Percentiles rank a stretch among this genome's conserved stretches.
Conservation (phyloP, 2,329 filamentous ascomycete genomes). For the Colletotrichum echinochloae region DNA sequence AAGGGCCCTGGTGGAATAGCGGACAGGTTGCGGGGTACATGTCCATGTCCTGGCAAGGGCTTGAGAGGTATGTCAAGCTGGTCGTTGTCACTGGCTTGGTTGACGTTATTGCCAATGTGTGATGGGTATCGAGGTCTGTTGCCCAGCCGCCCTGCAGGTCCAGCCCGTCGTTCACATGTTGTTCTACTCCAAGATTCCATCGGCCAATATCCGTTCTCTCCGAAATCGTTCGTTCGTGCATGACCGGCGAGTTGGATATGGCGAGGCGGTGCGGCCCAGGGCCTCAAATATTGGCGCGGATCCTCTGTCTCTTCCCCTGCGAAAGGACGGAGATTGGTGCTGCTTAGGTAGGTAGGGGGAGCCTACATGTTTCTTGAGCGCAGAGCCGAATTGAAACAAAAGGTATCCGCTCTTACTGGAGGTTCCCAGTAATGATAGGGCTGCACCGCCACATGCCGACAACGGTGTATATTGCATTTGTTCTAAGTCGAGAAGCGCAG, state of each 20-base stretch:
- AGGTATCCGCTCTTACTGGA: background rate
- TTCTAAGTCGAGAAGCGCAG: conserved; percentile 28
- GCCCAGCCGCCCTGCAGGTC: background rate
- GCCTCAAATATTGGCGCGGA: conserved; percentile 14
- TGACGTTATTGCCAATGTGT: conserved; percentile 1
- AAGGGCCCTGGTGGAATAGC: background rate
- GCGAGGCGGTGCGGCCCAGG: background rate
- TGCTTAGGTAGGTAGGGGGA: background rate
- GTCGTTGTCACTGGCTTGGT: conserved; percentile 10
- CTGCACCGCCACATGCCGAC: conserved; percentile 43
- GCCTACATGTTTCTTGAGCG: background rate
- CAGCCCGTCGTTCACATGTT: background rate
- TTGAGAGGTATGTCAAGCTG: conserved; percentile 10
- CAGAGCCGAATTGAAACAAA: conserved; percentile 24
- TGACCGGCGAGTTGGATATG: background rate
- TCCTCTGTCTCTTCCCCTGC: background rate
- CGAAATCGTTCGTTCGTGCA: background rate
- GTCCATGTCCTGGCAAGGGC: conserved; percentile 12
- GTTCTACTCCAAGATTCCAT: conserved; percentile 6
- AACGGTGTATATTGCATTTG: conserved; percentile 21
- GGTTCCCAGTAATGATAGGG: conserved; percentile 41
- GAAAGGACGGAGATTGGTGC: conserved; percentile 28
- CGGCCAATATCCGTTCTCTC: conserved; percentile 30
- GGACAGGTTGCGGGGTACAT: conserved; percentile 31
- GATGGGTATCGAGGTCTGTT: background rate